phyloP scores from a whole-genome alignment of 345 rosid species.

The Erodium maritimum region DNA sequence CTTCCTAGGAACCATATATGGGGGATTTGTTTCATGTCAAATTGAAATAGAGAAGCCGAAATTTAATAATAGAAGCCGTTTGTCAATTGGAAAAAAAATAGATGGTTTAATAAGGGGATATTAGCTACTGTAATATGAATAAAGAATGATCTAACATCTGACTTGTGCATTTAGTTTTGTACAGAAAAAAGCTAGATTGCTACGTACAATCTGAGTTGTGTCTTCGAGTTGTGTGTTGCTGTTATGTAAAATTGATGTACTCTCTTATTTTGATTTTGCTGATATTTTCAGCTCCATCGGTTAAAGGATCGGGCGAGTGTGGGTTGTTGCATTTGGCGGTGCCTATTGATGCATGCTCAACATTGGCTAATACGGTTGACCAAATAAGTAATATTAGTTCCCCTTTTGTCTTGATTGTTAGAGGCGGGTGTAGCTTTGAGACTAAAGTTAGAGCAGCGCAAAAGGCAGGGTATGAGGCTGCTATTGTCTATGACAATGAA shows the following conservation, averaged over 20 bases:
- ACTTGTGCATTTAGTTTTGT: neutral
- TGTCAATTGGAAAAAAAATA: no score
- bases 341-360: conserved; percentile 71
- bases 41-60: no score
- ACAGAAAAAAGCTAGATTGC: neutral
- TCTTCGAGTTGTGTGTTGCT: neutral
- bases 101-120: no score
- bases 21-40: no score
- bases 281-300: conserved; percentile 47
- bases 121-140: no score
- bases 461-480: conserved; percentile 70
- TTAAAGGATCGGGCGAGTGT: conserved; percentile 54
- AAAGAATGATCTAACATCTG: no score
- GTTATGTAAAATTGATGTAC: neutral
- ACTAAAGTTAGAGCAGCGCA: conserved; percentile 83
- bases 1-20: no score
- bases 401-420: conserved; percentile 48
- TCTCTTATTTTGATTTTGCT: conserved; percentile 4
- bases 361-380: conserved; percentile 37
- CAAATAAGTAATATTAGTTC: conserved; percentile 28
- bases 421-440: conserved; percentile 89
- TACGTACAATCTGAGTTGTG: neutral
- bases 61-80: no score
- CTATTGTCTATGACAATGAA: conserved; percentile 52
- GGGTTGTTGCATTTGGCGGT: conserved; percentile 53